Evolutionary conservation across 305 asterid genomes (phyloP).

Genomic region (Solanum hybrid): DNA sequence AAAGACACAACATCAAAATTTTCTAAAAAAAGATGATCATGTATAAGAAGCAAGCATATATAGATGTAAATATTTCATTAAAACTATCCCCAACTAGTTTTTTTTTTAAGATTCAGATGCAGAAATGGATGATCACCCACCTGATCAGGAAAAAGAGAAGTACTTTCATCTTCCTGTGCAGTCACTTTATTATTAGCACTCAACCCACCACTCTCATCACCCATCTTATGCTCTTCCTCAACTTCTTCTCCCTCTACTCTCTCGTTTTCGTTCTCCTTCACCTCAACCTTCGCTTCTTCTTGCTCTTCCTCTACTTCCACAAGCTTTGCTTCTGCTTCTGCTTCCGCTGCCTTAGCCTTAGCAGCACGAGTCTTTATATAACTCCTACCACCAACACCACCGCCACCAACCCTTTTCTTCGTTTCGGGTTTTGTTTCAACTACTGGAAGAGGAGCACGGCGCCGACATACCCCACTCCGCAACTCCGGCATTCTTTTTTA

Average conservation of each 20-base stretch:
- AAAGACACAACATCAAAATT: background rate
- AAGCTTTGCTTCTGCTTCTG: background rate
- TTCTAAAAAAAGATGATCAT: background rate
- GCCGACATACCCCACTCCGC: constrained; percentile 6
- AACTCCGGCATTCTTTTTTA: constrained; percentile 9
- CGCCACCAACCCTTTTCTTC: background rate
- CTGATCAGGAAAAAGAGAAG: too few species aligned
- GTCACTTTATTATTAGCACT: too few species aligned
- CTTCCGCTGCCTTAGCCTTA: constrained; percentile 18
- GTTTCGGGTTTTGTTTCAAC: background rate
- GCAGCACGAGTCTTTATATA: constrained; percentile 27
- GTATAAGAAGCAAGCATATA: background rate
- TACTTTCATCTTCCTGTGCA: too few species aligned
- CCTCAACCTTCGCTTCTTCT: too few species aligned
- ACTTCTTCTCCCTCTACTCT: too few species aligned
- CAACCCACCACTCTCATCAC: too few species aligned
- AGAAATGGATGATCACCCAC: too few species aligned
- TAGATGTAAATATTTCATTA: background rate
- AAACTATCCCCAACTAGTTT: background rate
- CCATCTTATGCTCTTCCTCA: too few species aligned
- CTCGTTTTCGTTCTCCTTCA: too few species aligned
- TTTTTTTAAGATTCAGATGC: too few species aligned
- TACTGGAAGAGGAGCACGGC: background rate
- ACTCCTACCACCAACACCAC: background rate
- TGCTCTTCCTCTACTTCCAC: too few species aligned